Evolutionary conservation across 1,284 basidiomycete genomes (phyloP).

Genomic region (Athelia psychrophila): DNA sequence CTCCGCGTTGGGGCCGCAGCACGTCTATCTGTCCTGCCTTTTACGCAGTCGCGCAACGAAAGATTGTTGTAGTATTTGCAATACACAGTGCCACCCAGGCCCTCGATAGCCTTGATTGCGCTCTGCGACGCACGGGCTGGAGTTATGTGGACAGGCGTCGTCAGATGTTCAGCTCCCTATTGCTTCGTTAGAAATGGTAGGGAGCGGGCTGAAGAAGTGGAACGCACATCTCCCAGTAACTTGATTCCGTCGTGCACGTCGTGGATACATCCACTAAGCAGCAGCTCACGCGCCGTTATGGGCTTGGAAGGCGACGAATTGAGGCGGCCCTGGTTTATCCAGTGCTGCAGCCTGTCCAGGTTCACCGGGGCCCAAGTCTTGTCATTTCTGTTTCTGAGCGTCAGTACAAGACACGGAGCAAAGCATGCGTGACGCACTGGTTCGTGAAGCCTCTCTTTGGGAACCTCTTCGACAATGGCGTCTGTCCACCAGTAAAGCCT

Average conservation of each 20-base stretch:
- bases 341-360: slow-evolving; percentile 85
- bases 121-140: slow-evolving; percentile 85
- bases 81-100: slow-evolving; percentile 78
- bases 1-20: slow-evolving; percentile 82
- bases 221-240: slow-evolving; percentile 77
- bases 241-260: slow-evolving; percentile 90
- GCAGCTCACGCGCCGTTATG: slow-evolving; percentile 86
- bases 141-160: slow-evolving; percentile 76
- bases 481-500: slow-evolving; percentile 96
- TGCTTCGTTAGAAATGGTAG: slow-evolving; percentile 5
- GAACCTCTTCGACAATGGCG: slow-evolving; percentile 87
- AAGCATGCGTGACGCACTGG: slow-evolving; percentile 51
- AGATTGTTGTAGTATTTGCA: slow-evolving; percentile 93
- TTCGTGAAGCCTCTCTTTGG: slow-evolving; percentile 96
- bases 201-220: slow-evolving; percentile 2
- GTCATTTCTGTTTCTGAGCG: slow-evolving; percentile 46
- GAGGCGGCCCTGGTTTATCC: slow-evolving; percentile 86
- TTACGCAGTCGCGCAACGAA: slow-evolving; percentile 79
- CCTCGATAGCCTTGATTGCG: slow-evolving; percentile 85
- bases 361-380: slow-evolving; percentile 85
- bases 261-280: slow-evolving; percentile 87
- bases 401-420: slow-evolving; percentile 4
- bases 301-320: slow-evolving; percentile 77
- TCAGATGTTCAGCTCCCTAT: slow-evolving; percentile 68
- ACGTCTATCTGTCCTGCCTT: slow-evolving; percentile 65